Base-by-base conservation (phyloP, 2,329 filamentous ascomycete genomes). In the Trichophyton mentagrophytes region DNA sequence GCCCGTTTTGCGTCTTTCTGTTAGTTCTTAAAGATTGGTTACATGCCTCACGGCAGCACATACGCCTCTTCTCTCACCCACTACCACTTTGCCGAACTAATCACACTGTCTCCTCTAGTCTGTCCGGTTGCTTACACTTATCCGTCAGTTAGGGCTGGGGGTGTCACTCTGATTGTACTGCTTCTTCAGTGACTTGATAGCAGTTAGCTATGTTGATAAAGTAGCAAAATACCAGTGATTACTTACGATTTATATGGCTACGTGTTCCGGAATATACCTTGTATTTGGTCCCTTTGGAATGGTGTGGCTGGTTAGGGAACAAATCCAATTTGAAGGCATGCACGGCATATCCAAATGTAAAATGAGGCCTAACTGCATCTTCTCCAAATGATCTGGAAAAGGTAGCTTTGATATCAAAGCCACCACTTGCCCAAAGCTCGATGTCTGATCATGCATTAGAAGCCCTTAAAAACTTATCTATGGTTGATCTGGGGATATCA, bases 31-130 rank as follows among this genome's bases (percentile, higher is more conserved):
- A 65, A 65, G 62, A 63, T 65, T 62, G 65, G 66, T 47, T 69
- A 66, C 68, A 66, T 65, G 67, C 65, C 67, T 70, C 65, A 65
- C 62, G 61, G 64, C 64, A 40, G 36, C 36, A 58, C 56, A 58
- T 58, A 58, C 44, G 56, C 38, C 56, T 56, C 9, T 56, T 33
- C n/a, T 33, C 7, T 56, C 27, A 20, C 8, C 40, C 40, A 17
- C 33, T 38, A 38, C 33, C 44, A 9, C 17, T 20, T 47, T 22
- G 17, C 44, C 44, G 20, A 47, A 22, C 44, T 47, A 47, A 47
- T 47, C 44, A 47, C 11, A 20, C 20, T 47, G 7, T 47, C 17
- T 47, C 44, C 20, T 25, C 17, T 20, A 11, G 20, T 17, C 20
- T 47, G 44, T 25, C 17, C 9, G 20, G n/a, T 47, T 47, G 11